These are phyloP conservation scores for Phanerodontia chrysosporium DNA, from an alignment of 768 basidiomycete species.

Conservation along the genomic window DNA sequence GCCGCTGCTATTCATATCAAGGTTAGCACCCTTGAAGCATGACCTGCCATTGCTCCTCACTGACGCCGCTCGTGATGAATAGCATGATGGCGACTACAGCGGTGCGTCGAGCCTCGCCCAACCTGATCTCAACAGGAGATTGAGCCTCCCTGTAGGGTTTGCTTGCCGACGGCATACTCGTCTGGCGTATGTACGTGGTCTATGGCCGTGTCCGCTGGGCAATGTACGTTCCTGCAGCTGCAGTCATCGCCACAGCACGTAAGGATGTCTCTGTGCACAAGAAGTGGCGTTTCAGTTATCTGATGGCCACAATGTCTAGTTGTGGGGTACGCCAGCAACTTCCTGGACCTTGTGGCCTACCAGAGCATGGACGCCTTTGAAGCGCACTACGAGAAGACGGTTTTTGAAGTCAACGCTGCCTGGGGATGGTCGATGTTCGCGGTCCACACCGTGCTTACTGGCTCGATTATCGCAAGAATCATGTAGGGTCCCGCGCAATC, in stretches of 20 bases:
- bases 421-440: constrained; percentile 25
- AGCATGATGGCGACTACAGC: constrained; percentile 16
- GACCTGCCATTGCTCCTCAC: background rate
- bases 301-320: constrained; percentile 15
- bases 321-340: constrained; percentile 21
- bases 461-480: constrained; percentile 18
- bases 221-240: constrained; percentile 15
- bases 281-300: too few relatives aligned
- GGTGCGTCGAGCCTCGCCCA: background rate
- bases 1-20: constrained; percentile 13
- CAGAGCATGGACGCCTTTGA: constrained; percentile 12
- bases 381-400: constrained; percentile 11
- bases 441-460: constrained; percentile 19
- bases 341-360: constrained; percentile 16
- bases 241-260: constrained; percentile 20
- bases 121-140: too few relatives aligned
- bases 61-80: background rate
- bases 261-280: background rate
- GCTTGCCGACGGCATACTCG: constrained; percentile 22
- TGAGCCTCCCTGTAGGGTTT: constrained; percentile 12
- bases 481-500: constrained; percentile 10
- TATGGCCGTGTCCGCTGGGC: constrained; percentile 16
- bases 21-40: constrained; percentile 5
- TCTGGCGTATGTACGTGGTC: constrained; percentile 23
- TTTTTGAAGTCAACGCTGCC: constrained; percentile 19